Base-by-base conservation (phyloP, 805 yeast genomes). In the Yamadazyma sp. region DNA sequence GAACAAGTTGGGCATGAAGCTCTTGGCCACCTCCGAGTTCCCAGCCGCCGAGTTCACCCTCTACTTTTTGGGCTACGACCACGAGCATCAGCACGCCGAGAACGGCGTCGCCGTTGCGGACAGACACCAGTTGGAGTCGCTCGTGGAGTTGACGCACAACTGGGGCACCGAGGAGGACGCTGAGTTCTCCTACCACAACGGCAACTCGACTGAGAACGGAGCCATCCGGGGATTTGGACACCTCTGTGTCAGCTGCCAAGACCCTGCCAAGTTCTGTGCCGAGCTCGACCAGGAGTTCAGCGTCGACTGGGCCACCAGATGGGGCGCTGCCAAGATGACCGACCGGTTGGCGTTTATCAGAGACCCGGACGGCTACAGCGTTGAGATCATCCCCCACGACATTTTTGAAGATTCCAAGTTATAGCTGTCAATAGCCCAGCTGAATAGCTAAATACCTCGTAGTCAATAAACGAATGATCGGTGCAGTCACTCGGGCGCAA, bases 81-180 rank as follows among this genome's bases (percentile, higher is more conserved):
- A 75, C 47, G 64, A 59, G 37, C 51, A 66, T 8, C 57, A 52
- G 8, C 70, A 63, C 51, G 55, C 65, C 49, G 80, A 73, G 39
- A 70, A 71, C 28, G 40, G 52, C n/a, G 23, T 48, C 16, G 19
- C 12, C 5, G 48, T 56, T 3, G 52, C 39, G 22, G 46, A 38
- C 2, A 49, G 51, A 3, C 73, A 69, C 48, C 59, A 73, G 5
- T 35, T 49, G 35, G 88, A 86, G 57, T 82, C 91, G 14, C 63
- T 93, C 9, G 60, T 93, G 38, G 99, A 93, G 64, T 72, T 93
- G 56, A 91, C 98, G 32, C 91, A 88, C 67, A 93, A 93, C 67
- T 91, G 88, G 82, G 99, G 98, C 15, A 87, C 97, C 15, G 99
- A 93, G 58, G 54, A 65, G 14, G 96, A 91, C 45, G 71, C 74